phyloP scores from a whole-genome alignment of 78 protist species.

The Dictyostelium purpureum region DNA sequence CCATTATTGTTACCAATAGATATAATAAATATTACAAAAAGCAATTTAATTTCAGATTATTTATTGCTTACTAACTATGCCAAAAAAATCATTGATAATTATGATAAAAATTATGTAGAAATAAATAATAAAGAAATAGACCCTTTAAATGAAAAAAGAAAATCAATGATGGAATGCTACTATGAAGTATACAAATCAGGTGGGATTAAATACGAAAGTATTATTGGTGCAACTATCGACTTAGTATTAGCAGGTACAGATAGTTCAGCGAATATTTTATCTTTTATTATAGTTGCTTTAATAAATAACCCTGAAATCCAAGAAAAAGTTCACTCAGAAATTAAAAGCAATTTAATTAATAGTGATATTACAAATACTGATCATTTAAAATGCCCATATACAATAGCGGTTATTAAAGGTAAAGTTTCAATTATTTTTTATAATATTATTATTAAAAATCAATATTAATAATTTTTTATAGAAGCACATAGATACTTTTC shows the following conservation, averaged over 20 bases:
- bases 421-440: no score
- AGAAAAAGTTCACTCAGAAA: conserved; percentile 22
- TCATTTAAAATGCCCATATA: not conserved
- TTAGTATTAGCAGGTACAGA: conserved; percentile 12
- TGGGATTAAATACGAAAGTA: not conserved
- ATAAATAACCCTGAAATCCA: conserved; percentile 39
- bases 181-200: not conserved
- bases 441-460: no score
- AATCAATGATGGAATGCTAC: not conserved
- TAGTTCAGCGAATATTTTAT: not conserved
- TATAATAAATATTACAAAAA: not conserved
- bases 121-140: conserved; percentile 1
- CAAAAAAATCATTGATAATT: not conserved
- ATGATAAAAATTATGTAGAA: not conserved
- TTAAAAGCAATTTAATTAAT: not conserved
- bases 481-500: conserved; percentile 21
- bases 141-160: not conserved
- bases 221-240: not conserved
- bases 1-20: not conserved
- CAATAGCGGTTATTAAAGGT: conserved; percentile 2
- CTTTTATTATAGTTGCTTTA: not conserved
- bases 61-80: not conserved
- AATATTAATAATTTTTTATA: no score
- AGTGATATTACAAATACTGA: not conserved
- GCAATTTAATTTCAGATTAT: not conserved